These are phyloP conservation scores for Chalaropsis ovoidea DNA, from an alignment of 2,329 filamentous ascomycete species.

Conservation along the genomic window DNA sequence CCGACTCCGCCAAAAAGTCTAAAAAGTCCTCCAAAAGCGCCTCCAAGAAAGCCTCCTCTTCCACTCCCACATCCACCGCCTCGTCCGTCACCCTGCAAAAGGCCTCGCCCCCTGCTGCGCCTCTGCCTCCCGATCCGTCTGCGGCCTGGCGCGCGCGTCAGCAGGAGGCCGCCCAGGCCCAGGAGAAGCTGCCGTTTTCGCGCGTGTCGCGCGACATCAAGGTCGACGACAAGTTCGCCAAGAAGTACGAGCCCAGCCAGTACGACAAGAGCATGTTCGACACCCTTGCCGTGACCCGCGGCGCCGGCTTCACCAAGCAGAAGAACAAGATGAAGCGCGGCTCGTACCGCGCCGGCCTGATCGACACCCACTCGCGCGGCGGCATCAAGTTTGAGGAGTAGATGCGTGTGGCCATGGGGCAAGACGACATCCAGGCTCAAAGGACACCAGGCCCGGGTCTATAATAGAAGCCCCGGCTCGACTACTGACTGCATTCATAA, in stretches of 20 bases:
- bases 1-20: slow-evolving; percentile 25
- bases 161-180: slow-evolving; percentile 36
- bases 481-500: no score
- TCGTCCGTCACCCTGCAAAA: slow-evolving; percentile 43
- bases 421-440: no score
- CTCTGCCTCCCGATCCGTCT: slow-evolving; percentile 44
- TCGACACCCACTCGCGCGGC: slow-evolving; percentile 73
- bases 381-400: slow-evolving; percentile 93
- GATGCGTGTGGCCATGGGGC: neutral
- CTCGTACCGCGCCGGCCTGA: slow-evolving; percentile 77
- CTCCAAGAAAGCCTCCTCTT: slow-evolving; percentile 33
- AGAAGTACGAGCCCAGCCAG: slow-evolving; percentile 76
- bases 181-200: slow-evolving; percentile 61
- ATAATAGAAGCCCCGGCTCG: no score
- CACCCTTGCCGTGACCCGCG: slow-evolving; percentile 80
- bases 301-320: slow-evolving; percentile 98
- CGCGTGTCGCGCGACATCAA: slow-evolving; percentile 59
- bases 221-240: slow-evolving; percentile 59
- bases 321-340: slow-evolving; percentile 98
- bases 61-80: slow-evolving; percentile 38
- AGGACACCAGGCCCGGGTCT: no score
- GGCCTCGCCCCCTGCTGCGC: slow-evolving; percentile 42
- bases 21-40: slow-evolving; percentile 27
- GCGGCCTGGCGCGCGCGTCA: slow-evolving; percentile 33
- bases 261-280: slow-evolving; percentile 84